Evolutionary conservation across 306 rosid genomes (phyloP), one percentile per base, ranked within the genome.

Genomic region (Castanopsis chinensis): DNA sequence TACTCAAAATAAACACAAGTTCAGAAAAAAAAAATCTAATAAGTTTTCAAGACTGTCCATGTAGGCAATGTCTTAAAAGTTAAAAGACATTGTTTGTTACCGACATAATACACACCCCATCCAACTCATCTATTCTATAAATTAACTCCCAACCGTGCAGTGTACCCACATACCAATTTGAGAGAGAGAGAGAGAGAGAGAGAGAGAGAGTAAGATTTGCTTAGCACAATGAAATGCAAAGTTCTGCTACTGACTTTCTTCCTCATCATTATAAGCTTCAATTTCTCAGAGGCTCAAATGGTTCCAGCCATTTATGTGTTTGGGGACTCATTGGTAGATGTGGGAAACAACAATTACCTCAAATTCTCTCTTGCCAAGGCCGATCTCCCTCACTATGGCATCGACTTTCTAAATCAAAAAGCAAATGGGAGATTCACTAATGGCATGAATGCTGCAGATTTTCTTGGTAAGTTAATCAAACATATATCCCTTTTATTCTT

Each of bases 241-340:
- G 43, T 67, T 6, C 35, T 33, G 23, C 11, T 33, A 18, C 51
- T 35, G 72, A 19, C 8, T 71, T 59, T 87, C 32, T 68, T 76
- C 58, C 41, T 76, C 58, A 3, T 75, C 54, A 12, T 81, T 23
- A 54, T 67, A 19, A 0, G 76, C 63, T 74, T 49, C 35, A 73
- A 56, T 61, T 82, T 76, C 10, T 81, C 87, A 21, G 37, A 83
- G 60, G 89, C 89, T 74, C 82, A 91, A 72, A 72, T 27, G 83
- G 86, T 80, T 82, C 90, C 94, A 0, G 97, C 93, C 5, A 53
- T 90, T 51, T 93, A 87, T 33, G 91, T 93, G 18, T 93, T 93
- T 27, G 97, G 98, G 75, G 98, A 93, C 81, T 93, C 98, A 12
- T 71, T 93, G 6, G 83, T 82, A 3, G 98, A 93, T 32, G 98